These are phyloP conservation scores for Botrytis fragariae DNA, from an alignment of 2,329 filamentous ascomycete species.

Conservation along the genomic window DNA sequence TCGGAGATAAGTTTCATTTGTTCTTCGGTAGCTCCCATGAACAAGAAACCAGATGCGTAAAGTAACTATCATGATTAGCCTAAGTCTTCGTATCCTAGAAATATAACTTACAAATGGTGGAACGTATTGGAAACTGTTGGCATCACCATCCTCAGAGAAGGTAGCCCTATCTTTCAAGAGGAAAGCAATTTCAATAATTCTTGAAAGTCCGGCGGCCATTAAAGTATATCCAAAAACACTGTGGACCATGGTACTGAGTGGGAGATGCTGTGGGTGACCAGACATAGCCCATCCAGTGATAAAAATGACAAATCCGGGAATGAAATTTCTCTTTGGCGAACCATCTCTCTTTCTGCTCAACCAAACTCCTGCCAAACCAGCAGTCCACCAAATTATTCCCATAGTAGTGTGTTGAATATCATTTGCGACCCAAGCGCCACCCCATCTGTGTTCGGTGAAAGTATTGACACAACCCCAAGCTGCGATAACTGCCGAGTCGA, in stretches of 20 bases:
- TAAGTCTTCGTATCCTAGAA: neutral
- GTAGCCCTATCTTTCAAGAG: constrained; percentile 71
- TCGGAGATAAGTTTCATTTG: constrained; percentile 78
- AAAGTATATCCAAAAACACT: constrained; percentile 89
- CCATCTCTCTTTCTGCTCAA: constrained; percentile 81
- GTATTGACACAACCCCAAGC: constrained; percentile 97
- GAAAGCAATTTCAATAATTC: constrained; percentile 90
- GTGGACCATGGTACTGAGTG: constrained; percentile 85
- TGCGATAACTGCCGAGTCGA: constrained; percentile 86
- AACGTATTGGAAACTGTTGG: constrained; percentile 71
- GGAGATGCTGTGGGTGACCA: constrained; percentile 78
- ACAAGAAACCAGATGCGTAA: constrained; percentile 89
- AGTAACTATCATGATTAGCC: constrained; percentile 61
- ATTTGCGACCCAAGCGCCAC: constrained; percentile 81
- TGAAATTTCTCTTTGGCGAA: constrained; percentile 84
- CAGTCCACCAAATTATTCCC: constrained; percentile 98
- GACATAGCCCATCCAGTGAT: constrained; percentile 97
- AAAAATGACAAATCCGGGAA: constrained; percentile 86
- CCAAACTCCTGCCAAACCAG: constrained; percentile 89
- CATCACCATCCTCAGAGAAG: constrained; percentile 65
- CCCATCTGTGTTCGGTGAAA: constrained; percentile 97
- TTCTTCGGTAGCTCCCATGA: constrained; percentile 97
- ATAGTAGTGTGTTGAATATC: constrained; percentile 98
- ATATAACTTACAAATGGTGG: constrained; percentile 62
- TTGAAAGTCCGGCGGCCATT: constrained; percentile 80